Evolutionary conservation across 805 yeast species (phyloP), one percentile per base, ranked within the genome.

Genomic region (Starmerella roubikii): DNA sequence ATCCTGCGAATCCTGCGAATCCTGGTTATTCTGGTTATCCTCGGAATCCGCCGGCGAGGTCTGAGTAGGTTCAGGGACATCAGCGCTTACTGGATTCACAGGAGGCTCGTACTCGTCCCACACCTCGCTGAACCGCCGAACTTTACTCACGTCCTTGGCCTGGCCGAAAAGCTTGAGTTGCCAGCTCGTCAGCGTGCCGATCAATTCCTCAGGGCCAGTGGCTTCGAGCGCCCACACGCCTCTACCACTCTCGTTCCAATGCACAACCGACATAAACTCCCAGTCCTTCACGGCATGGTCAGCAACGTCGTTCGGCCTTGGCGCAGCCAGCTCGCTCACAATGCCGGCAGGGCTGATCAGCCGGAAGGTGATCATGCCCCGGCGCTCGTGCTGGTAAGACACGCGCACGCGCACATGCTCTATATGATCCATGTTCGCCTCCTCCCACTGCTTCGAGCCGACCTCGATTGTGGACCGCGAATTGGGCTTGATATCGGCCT

Each of bases 241-340:
- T 20, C 59, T 59, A 2, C 86, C 88, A 2, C 54, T 35, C 50
- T 78, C 86, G 29, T 95, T 95, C 96, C 97, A 91, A 57, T 91
- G 97, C 1, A 94, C 96, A n/a, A 91, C 97, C 10, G 88, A 72
- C 83, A 86, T 83, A 54, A 91, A 91, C 1, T 82, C 80, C 98
- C 98, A 91, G 49, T 79, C 67, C 4, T 55, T 50, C 47, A 83
- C 79, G 0, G 94, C 94, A 1, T 55, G 63, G 2, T 49, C 45
- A 5, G 74, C 65, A 8, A 41, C 47, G 57, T 91, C 98, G 16
- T 59, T 48, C 6, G 60, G 60, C 50, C 98, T 70, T 16, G 67
- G 66, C 19, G 75, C 70, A 0, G 91, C 95, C 44, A 91, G 66
- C 32, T 74, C 71, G 16, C 94, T 83, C 8, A 62, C 62, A 23